Conservation (phyloP, 1,139 yeast species). For the Candida pseudocylindracea region DNA sequence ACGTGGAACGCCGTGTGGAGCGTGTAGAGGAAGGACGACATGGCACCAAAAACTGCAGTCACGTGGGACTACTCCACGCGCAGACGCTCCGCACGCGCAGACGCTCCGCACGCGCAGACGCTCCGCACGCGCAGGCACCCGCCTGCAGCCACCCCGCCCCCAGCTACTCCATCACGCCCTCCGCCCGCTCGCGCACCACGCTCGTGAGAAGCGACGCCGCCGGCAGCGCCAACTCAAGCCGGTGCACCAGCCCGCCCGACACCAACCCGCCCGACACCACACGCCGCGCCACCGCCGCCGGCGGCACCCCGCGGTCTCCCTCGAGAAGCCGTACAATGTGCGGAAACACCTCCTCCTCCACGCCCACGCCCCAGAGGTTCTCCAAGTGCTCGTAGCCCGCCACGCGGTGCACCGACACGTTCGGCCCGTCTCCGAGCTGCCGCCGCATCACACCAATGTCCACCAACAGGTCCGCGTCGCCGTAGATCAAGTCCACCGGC, state of each 20-base stretch:
- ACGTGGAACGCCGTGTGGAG: constrained; percentile 85
- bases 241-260: no score
- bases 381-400: constrained; percentile 69
- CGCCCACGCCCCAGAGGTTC: constrained; percentile 68
- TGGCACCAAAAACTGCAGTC: constrained; percentile 5
- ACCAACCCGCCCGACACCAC: no score
- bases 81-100: no score
- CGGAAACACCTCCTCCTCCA: constrained; percentile 24
- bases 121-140: no score
- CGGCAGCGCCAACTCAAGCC: no score
- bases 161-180: no score
- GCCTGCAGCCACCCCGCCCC: no score
- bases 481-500: constrained; percentile 62
- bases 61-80: no score
- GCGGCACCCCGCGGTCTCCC: constrained; percentile 2
- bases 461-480: constrained; percentile 61
- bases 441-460: constrained; percentile 54
- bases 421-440: constrained; percentile 18
- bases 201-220: no score
- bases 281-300: no score
- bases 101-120: no score
- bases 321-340: constrained; percentile 24
- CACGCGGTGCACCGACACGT: constrained; percentile 22
- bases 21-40: constrained; percentile 85
- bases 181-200: no score